Conservation (phyloP, 345 rosid species). For the Clarkia xantiana region DNA sequence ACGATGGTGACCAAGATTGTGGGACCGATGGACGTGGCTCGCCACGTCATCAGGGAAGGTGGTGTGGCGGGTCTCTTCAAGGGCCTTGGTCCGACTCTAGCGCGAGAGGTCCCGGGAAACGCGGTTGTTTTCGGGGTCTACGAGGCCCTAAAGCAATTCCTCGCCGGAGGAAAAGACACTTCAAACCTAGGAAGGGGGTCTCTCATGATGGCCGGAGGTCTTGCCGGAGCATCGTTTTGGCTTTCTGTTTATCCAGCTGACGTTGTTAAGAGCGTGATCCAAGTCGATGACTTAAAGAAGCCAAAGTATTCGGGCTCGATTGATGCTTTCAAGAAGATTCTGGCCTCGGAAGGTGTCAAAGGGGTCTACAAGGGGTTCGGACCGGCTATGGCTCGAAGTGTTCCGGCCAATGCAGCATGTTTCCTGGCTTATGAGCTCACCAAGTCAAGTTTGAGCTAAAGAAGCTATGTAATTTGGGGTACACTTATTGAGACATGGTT, state of each 20-base stretch:
- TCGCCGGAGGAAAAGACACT: slow-evolving; percentile 86
- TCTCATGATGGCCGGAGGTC: slow-evolving; percentile 69
- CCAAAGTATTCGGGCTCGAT: slow-evolving; percentile 68
- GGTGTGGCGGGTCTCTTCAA: slow-evolving; percentile 81
- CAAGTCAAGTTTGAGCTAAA: slow-evolving; percentile 66
- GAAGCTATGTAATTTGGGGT: no score
- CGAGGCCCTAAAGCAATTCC: slow-evolving; percentile 55
- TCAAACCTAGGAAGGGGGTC: slow-evolving; percentile 80
- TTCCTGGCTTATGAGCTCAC: slow-evolving; percentile 89
- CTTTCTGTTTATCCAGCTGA: slow-evolving; percentile 72
- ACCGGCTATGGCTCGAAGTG: slow-evolving; percentile 90
- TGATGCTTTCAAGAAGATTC: slow-evolving; percentile 57
- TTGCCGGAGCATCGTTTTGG: slow-evolving; percentile 96
- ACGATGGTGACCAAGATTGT: slow-evolving; percentile 50
- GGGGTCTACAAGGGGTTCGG: slow-evolving; percentile 94
- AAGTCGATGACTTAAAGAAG: slow-evolving; percentile 77
- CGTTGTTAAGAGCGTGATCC: slow-evolving; percentile 85
- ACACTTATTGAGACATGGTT: no score
- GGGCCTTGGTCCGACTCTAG: slow-evolving; percentile 82
- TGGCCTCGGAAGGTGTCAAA: slow-evolving; percentile 69
- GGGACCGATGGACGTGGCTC: slow-evolving; percentile 95
- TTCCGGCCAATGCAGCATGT: slow-evolving; percentile 97
- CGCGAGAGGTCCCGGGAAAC: slow-evolving; percentile 90
- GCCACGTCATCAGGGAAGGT: slow-evolving; percentile 76
- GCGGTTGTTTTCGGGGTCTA: slow-evolving; percentile 83